Percentiles rank a stretch among this genome's conserved stretches.
Evolutionary conservation across 352 stramenopile genomes (phyloP).

Genomic region (Achlya hypogyna): DNA sequence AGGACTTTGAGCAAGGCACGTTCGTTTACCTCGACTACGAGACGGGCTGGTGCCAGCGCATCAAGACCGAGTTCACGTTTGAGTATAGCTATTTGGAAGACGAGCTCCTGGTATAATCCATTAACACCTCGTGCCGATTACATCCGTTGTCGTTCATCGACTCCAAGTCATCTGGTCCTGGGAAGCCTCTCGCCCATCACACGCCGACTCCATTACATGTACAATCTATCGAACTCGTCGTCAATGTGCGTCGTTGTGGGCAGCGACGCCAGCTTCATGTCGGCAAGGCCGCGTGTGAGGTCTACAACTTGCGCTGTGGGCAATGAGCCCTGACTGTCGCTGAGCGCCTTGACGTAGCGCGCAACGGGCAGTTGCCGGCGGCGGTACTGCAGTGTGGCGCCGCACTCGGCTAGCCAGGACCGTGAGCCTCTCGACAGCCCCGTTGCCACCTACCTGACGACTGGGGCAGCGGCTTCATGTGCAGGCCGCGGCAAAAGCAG

Average conservation of each 20-base stretch:
- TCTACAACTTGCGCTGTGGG: neutral
- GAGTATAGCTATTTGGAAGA: constrained; percentile 97
- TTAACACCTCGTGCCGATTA: neutral
- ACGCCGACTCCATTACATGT: neutral
- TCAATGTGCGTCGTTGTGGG: neutral
- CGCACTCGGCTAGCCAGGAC: neutral
- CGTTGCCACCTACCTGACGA: neutral
- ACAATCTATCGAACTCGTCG: neutral
- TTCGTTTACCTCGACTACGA: constrained; percentile 99
- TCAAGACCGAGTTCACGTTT: constrained; percentile 99
- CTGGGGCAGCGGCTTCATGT: constrained; percentile 4
- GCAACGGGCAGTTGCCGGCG: neutral
- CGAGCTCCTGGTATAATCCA: constrained; percentile 40
- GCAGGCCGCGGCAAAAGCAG: neutral
- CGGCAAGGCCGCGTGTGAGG: neutral
- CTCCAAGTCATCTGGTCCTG: too few relatives aligned
- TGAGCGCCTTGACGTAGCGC: neutral
- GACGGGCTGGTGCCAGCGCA: constrained; percentile 96
- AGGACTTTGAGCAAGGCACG: constrained; percentile 99
- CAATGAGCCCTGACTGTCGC: neutral
- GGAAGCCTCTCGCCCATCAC: too few relatives aligned
- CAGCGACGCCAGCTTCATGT: neutral
- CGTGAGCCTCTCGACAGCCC: neutral
- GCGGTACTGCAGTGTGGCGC: neutral
- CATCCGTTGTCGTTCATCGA: too few relatives aligned